Evolutionary conservation across 2,329 filamentous ascomycete genomes (phyloP).

Genomic region (Calonectria ilicicola): DNA sequence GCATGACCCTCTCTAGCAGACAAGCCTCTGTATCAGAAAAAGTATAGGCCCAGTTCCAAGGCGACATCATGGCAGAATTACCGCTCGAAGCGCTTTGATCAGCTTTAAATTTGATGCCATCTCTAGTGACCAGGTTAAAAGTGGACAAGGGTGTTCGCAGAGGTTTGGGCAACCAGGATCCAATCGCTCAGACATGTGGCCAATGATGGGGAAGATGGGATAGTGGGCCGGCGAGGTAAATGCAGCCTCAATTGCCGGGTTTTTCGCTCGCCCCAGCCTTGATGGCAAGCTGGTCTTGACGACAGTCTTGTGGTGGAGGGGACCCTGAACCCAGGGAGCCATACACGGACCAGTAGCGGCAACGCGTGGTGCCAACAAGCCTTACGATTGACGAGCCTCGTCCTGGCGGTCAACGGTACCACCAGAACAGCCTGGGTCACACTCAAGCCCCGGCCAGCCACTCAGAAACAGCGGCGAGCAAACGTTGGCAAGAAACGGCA

Average conservation of each 20-base stretch:
- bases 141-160: background rate
- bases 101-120: background rate
- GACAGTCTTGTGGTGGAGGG: background rate
- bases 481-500: constrained; percentile 20
- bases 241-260: background rate
- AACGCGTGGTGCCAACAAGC: constrained; percentile 31
- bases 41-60: background rate
- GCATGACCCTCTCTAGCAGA: background rate
- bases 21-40: background rate
- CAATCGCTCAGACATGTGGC: constrained; percentile 30
- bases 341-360: constrained; percentile 29
- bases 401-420: constrained; percentile 13
- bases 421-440: constrained; percentile 14
- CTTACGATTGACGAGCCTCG: constrained; percentile 37
- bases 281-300: background rate
- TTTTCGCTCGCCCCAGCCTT: background rate
- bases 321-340: background rate
- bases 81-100: constrained; percentile 16
- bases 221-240: background rate
- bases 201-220: constrained; percentile 15
- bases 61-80: background rate
- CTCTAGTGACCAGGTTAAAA: background rate
- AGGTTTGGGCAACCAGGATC: background rate
- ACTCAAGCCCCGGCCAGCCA: constrained; percentile 1
- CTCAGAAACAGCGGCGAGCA: background rate